Percentiles rank a stretch among this genome's conserved stretches.
phyloP scores from a whole-genome alignment of 78 protist species.

The Bigelowiella natans region DNA sequence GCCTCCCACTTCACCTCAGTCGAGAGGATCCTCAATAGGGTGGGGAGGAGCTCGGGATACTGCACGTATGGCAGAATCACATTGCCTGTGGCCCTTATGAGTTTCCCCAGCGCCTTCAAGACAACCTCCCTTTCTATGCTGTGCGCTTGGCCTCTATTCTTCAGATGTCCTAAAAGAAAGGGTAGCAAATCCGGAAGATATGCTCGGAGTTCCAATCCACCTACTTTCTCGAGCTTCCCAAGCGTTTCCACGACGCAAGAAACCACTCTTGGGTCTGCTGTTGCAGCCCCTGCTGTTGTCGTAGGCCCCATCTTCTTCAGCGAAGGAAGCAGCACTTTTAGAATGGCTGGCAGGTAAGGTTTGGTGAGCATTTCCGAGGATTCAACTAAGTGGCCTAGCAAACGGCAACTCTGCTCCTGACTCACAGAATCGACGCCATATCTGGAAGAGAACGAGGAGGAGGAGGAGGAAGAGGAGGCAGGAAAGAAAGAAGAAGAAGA shows the following conservation, averaged over 20 bases:
- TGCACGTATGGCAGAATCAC: constrained; percentile 62
- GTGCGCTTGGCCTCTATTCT: constrained; percentile 53
- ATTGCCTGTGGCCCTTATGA: constrained; percentile 67
- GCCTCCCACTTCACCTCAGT: constrained; percentile 13
- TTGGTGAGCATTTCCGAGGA: background rate
- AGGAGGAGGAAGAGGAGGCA: no score
- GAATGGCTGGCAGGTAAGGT: background rate
- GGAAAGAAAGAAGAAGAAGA: no score
- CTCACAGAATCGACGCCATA: background rate
- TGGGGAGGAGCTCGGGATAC: constrained; percentile 63
- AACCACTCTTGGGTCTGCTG: constrained; percentile 7
- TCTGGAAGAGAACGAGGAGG: no score
- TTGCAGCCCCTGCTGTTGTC: no score
- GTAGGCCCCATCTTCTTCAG: no score
- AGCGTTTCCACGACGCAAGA: constrained; percentile 40
- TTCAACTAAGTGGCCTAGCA: background rate
- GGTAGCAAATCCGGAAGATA: background rate
- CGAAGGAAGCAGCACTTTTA: no score
- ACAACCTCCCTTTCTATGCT: constrained; percentile 57
- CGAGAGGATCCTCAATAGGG: constrained; percentile 32
- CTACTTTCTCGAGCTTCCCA: constrained; percentile 71
- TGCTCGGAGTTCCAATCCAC: constrained; percentile 31
- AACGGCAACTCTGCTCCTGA: background rate
- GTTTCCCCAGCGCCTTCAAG: constrained; percentile 63
- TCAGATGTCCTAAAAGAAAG: background rate